Base-by-base conservation (phyloP, 805 yeast genomes). In the Ogataea pini region DNA sequence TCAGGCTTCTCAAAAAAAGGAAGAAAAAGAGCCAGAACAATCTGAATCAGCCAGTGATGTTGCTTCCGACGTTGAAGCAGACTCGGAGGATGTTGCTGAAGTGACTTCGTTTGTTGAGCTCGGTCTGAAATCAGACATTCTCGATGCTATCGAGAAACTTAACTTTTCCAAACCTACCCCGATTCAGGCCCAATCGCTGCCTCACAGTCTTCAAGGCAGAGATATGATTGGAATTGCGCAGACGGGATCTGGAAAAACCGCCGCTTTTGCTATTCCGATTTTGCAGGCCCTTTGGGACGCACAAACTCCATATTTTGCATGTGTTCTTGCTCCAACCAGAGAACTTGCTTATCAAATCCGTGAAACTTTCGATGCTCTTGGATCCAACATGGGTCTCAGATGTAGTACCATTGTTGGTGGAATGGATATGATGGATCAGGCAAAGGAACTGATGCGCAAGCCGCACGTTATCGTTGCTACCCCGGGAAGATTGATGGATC, bases 201-300 rank as follows among this genome's bases (percentile, higher is more conserved):
- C 98, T 1, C 86, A 86, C 56, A 97, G 96, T 3, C 70, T 94
- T 16, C 81, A 85, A 56, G 97, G 97, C 3, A 82, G 89, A 55
- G 99, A 92, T 70, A 85, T 92, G 40, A 90, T 92, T 62, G 99
- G 99, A 12, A 77, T 92, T 52, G 99, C 99, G 0, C 97, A 92
- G 63, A 92, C 99, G 0, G 99, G 99, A 38, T 89, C 97, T 3
- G 99, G 99, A 55, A 92, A 92, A 68, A 94, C 99, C 0, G 99
- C 98, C 0, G 99, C 99, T 0, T 94, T 94, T 75, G 97, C 98
- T 7, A 82, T 94, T 44, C 99, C 99, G 1, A 89, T 94, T 38
- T 75, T 94, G 27, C 97, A 94, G 66, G 83, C 89, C 1, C 73
- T 94, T 42, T 91, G 96, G 89, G 82, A 89, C 47, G 90, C 85